These are phyloP conservation scores for Paralagenidium karlingii DNA, from an alignment of 352 stramenopile species.

Conservation along the genomic window DNA sequence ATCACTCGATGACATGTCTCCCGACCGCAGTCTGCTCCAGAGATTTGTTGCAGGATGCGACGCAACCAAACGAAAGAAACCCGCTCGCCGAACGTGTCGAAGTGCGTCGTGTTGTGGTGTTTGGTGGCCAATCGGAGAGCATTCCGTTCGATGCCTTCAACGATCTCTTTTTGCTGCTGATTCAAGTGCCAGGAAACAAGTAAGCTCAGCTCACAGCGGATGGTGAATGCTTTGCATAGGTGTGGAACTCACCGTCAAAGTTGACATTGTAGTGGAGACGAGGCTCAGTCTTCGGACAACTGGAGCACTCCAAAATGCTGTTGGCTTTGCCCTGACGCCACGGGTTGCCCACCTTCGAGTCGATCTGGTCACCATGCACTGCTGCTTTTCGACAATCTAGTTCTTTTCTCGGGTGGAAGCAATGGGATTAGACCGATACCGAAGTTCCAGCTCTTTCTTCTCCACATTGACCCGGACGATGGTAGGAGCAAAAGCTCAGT, in stretches of 20 bases:
- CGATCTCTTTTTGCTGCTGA: conserved; percentile 34
- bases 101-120: conserved; percentile 41
- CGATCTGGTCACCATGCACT: conserved; percentile 35
- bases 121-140: conserved; percentile 49
- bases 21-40: conserved; percentile 12
- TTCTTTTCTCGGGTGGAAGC: conserved; percentile 53
- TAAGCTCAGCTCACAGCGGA: no score
- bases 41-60: conserved; percentile 6
- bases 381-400: conserved; percentile 18
- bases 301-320: no score
- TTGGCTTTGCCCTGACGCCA: no score
- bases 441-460: conserved; percentile 11
- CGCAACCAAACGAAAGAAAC: neutral
- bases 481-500: no score
- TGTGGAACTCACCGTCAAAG: no score
- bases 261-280: no score
- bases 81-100: neutral
- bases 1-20: conserved; percentile 57
- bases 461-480: conserved; percentile 22
- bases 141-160: conserved; percentile 60
- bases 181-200: no score
- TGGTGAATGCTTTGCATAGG: no score
- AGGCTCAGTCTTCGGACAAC: no score
- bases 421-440: conserved; percentile 37
- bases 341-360: no score